Conservation (phyloP, 345 rosid genomes). For the Nasturtium officinale region DNA sequence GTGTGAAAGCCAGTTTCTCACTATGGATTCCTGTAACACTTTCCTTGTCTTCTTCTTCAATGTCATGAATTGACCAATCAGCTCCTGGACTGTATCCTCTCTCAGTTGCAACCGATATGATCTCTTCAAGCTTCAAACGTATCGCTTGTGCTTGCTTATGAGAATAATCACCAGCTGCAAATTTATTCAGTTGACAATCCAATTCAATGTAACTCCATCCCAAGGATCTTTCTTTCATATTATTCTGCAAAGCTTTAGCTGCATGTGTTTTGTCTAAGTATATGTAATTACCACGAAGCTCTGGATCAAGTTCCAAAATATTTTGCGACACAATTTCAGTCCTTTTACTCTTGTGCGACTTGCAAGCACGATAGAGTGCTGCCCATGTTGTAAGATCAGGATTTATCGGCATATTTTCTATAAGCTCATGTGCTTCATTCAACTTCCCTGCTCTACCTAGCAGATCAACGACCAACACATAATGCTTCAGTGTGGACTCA, state of each 20-base stretch:
- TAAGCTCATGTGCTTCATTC: conserved; percentile 52
- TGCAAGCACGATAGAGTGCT: conserved; percentile 63
- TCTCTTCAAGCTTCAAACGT: conserved; percentile 52
- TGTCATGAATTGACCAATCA: conserved; percentile 63
- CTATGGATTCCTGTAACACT: conserved; percentile 57
- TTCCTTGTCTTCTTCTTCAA: conserved; percentile 74
- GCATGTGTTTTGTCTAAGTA: conserved; percentile 57
- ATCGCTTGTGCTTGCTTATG: conserved; percentile 48
- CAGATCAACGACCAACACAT: conserved; percentile 54
- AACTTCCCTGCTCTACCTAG: conserved; percentile 67
- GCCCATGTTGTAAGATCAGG: conserved; percentile 67
- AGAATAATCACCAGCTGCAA: conserved; percentile 54
- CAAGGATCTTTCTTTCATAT: conserved; percentile 46
- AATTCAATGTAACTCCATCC: conserved; percentile 64
- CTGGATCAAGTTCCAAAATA: conserved; percentile 58
- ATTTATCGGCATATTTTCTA: conserved; percentile 52
- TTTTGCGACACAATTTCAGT: conserved; percentile 49
- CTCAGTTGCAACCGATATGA: conserved; percentile 44
- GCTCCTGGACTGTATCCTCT: conserved; percentile 61
- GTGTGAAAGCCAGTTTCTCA: conserved; percentile 70
- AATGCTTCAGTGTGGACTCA: conserved; percentile 67
- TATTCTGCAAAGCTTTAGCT: conserved; percentile 45
- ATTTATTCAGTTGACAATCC: conserved; percentile 53
- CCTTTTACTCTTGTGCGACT: conserved; percentile 52
- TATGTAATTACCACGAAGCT: conserved; percentile 54